Evolutionary conservation across 1,139 yeast species (phyloP).

Genomic region (Protomyces arabidopsidicola): DNA sequence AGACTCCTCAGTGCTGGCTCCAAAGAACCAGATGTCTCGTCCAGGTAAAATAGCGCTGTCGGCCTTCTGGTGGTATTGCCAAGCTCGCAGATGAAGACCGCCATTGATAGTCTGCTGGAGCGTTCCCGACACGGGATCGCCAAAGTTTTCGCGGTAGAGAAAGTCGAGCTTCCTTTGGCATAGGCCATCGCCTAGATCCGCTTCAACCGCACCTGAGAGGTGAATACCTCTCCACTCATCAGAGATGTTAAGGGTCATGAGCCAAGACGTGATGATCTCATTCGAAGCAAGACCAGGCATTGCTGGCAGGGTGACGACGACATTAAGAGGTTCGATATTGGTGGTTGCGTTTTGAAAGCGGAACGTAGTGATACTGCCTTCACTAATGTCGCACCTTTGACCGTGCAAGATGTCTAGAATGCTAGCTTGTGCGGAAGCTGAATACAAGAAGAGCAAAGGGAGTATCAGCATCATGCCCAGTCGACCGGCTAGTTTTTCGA

Average conservation of each 20-base stretch:
- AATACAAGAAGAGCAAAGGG: too few species aligned
- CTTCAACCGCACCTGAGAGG: constrained; percentile 9
- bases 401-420: too few species aligned
- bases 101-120: constrained; percentile 11
- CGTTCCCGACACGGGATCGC: constrained; percentile 4
- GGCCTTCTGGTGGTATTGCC: background rate
- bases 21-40: constrained; percentile 8
- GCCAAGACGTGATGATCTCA: constrained; percentile 1
- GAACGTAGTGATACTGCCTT: constrained; percentile 15
- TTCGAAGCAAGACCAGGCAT: background rate
- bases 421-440: too few species aligned
- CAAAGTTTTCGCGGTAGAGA: constrained; percentile 26
- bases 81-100: constrained; percentile 17
- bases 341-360: constrained; percentile 1
- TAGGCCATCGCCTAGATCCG: background rate
- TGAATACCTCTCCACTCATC: constrained; percentile 21
- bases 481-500: too few species aligned
- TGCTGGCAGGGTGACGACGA: background rate
- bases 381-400: background rate
- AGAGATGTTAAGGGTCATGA: constrained; percentile 7
- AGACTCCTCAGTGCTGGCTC: constrained; percentile 8
- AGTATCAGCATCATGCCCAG: too few species aligned
- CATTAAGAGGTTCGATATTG: constrained; percentile 18
- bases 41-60: background rate
- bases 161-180: constrained; percentile 7